Evolutionary conservation across 1,284 basidiomycete genomes (phyloP), one percentile per base, ranked within the genome.

Genomic region (Leucoagaricus sp.): DNA sequence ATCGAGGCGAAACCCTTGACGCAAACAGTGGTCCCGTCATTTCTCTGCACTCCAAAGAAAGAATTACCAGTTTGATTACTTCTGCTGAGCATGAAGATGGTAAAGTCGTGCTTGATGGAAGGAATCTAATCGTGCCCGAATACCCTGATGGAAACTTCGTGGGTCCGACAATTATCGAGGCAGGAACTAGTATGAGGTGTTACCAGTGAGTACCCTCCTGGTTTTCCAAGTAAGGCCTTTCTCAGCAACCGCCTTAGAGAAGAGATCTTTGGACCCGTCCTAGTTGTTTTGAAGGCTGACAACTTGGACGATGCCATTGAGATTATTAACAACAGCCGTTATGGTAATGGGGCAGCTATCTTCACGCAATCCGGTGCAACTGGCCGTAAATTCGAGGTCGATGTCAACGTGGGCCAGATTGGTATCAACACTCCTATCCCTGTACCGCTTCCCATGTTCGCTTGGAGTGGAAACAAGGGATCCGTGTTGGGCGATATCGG

Each of bases 341-440:
- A 93, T 69, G 93, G 96, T 2, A 98, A 98, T 69, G 96, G 96
- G 28, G 86, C 94, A n/a, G 92, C 94, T 21, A 94, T 98, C 69
- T 98, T 98, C 72, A 99, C 96, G 28, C 93, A 96, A 75, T 94
- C 91, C 47, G 96, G 96, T n/a, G 91, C 96, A 28, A 94, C 94
- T 6, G 96, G 94, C 19, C 86, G 96, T 60, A 93, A 92, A 74
- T 99, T 97, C 63, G 96, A 99, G 75, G 82, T 81, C 45, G 82
- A 89, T 58, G 87, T 96, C 59, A 92, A 98, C 61, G 89, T 94
- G 50, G 96, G 96, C 41, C 94, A 98, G 74, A 83, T 96, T 66
- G 94, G 94, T 44, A 86, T 99, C 73, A 98, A 99, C 69, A 91
- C 96, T 2, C 89, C 96, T 45, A 93, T 97, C 66, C 89, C 96